Evolutionary conservation across 1,139 yeast species (phyloP).

Genomic region (Pichia sp.): DNA sequence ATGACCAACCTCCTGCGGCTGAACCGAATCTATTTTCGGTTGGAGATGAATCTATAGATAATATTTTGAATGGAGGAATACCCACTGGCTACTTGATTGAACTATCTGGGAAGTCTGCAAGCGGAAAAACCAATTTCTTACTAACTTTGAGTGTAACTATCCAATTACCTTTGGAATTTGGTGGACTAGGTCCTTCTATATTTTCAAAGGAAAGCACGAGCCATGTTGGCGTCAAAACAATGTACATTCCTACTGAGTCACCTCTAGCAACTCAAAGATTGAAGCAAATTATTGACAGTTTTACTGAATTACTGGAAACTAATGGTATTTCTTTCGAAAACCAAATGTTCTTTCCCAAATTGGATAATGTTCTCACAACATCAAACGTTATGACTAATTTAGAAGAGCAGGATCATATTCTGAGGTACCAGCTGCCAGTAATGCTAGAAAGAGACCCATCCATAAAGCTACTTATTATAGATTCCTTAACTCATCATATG

Average conservation of each 20-base stretch:
- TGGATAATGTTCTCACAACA: constrained; percentile 54
- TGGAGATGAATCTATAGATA: constrained; percentile 58
- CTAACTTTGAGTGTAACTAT: constrained; percentile 59
- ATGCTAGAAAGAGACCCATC: constrained; percentile 40
- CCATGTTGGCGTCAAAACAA: constrained; percentile 36
- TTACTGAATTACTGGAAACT: constrained; percentile 33
- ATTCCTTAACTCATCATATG: constrained; percentile 83
- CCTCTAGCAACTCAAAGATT: constrained; percentile 63
- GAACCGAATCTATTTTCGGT: constrained; percentile 41
- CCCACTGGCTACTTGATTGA: constrained; percentile 68
- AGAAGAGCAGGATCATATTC: constrained; percentile 69
- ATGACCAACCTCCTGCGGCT: neutral
- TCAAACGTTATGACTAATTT: constrained; percentile 55
- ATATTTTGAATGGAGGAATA: constrained; percentile 54
- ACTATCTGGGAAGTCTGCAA: constrained; percentile 76
- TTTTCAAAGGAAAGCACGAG: constrained; percentile 12
- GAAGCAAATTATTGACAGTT: constrained; percentile 31
- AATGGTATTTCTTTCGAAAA: constrained; percentile 27
- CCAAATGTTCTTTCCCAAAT: constrained; percentile 32
- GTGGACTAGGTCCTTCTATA: constrained; percentile 42
- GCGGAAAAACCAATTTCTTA: constrained; percentile 78
- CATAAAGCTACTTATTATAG: constrained; percentile 60
- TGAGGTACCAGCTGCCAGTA: constrained; percentile 67
- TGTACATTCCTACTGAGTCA: constrained; percentile 76
- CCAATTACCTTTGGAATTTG: constrained; percentile 43